A percentile compares a stretch with the other conserved stretches of the same genome.
These are phyloP conservation scores for Russula emetica DNA, from an alignment of 768 basidiomycete species.

Conservation along the genomic window DNA sequence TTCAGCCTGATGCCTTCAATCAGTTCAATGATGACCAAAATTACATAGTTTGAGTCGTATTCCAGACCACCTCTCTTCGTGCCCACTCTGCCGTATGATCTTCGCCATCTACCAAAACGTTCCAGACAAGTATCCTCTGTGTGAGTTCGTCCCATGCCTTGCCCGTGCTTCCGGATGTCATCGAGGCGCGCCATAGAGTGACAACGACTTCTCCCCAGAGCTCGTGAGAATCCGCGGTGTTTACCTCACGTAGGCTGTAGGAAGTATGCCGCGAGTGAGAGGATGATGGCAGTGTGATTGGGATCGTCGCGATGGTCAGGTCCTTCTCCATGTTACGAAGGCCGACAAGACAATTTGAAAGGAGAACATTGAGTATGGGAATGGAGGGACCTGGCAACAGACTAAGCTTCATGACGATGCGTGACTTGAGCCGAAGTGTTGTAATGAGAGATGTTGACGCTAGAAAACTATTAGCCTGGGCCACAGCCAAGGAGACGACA, in stretches of 20 bases:
- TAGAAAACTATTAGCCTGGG: background rate
- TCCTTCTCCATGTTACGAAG: conserved; percentile 20
- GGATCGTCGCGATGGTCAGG: background rate
- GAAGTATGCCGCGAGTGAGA: conserved; percentile 19
- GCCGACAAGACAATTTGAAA: conserved; percentile 17
- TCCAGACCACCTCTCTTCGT: conserved; percentile 38
- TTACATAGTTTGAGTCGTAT: conserved; percentile 16
- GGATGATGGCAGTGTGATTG: background rate
- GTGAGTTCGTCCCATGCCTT: conserved; percentile 51
- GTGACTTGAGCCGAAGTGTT: background rate
- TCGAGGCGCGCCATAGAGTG: conserved; percentile 51
- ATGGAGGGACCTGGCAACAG: conserved; percentile 16
- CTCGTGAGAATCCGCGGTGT: conserved; percentile 31
- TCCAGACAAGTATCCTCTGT: conserved; percentile 53
- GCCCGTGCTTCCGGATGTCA: conserved; percentile 37
- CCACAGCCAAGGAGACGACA: conserved; percentile 1
- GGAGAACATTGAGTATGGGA: conserved; percentile 11
- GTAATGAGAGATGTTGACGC: background rate
- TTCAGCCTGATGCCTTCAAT: no score
- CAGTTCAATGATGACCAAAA: background rate
- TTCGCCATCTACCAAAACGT: conserved; percentile 38
- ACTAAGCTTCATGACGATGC: conserved; percentile 17
- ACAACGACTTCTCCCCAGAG: conserved; percentile 53
- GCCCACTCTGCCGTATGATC: conserved; percentile 52
- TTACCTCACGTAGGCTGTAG: conserved; percentile 35